Base-by-base conservation (phyloP, 345 rosid species). In the Limnanthes douglasii region DNA sequence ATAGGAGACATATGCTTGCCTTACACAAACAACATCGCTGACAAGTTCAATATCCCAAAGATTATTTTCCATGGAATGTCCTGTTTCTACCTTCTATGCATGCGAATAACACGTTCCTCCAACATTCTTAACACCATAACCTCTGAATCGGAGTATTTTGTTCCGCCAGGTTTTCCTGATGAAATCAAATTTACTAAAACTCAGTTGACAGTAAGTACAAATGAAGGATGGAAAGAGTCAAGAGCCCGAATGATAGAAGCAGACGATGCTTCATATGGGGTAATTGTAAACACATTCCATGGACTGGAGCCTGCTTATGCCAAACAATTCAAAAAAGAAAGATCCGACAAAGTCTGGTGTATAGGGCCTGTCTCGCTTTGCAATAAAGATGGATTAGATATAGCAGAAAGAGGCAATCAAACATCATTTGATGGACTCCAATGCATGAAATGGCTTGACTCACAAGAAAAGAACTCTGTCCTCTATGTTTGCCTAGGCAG, bases 401-500 rank as follows among this genome's bases (percentile, higher is more conserved):
- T 40, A 42, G 60, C 62, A 1, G 61, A 54, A n/a, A 69, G 73
- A 39, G 81, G 72, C 6, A 46, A 66, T 18, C 43, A 41, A 3
- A 39, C 55, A 0, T 41, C 28, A 6, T 41, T 45, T 28, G 34
- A 27, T 27, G 23, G 40, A 21, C 22, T 42, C 0, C 31, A 57
- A 0, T 62, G 60, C 14, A 0, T 68, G 26, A 33, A 40, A 20
- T 75, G 79, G 85, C 66, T 70, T 8, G 62, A 70, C 22, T 48
- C 53, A 11, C 27, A 34, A 27, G 35, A 28, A 7, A 15, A 32
- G 0, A 11, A 32, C 3, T 75, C 73, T 0, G 69, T 75, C 2
- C 5, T 71, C 1, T 75, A 71, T 27, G 69, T 54, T 30, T 75
- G 71, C 31, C 66, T 65, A 0, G 79, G 79, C 17, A 68, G 66